Base-by-base conservation (phyloP, 2,329 filamentous ascomycete species). In the Venturia carpophila region DNA sequence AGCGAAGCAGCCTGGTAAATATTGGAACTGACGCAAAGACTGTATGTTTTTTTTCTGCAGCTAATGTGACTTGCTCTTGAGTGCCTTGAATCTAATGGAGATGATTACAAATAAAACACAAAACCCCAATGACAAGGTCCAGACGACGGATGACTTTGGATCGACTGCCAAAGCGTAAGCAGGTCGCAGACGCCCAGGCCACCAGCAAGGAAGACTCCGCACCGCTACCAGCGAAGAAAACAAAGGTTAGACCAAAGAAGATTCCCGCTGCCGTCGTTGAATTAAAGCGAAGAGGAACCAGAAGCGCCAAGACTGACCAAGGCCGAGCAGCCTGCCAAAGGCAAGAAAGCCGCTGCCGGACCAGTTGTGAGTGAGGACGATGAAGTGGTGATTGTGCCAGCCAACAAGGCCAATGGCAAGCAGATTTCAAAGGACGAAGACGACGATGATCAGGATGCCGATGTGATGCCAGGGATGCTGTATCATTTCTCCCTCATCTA, bases 331-430 rank as follows among this genome's bases (percentile, higher is more conserved):
- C 7, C 39, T 17, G 42, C 21, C 11, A 63, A 63, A 27, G 61
- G 41, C 41, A 63, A 63, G 61, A 43, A 63, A 63, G 61, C 21
- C 30, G 42, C 42, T 37, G 37, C 37, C 37, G 21, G 15, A n/a
- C 10, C 41, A 5, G 45, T 24, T n/a, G 45, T 24, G 7, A 47
- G 10, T 49, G 47, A 27, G 6, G 34, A 42, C 34, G 42, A 43
- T 62, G 60, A 11, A 17, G 9, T 13, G 19, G 56, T 27, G n/a
- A 15, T n/a, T 60, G 27, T 13, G 39, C 34, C 30, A 60, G 58
- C 37, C 15, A 56, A 37, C 4, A 56, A 56, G 52, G 30, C 52
- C 52, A 56, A 37, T 56, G 52, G 52, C 27, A 58, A 58, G 30
- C 52, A 58, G 52, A 37, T 62, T n/a, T 24, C 42, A 24, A 15